phyloP scores from a whole-genome alignment of 495 filamentous ascomycete species.

The Aspergillus indologenus region DNA sequence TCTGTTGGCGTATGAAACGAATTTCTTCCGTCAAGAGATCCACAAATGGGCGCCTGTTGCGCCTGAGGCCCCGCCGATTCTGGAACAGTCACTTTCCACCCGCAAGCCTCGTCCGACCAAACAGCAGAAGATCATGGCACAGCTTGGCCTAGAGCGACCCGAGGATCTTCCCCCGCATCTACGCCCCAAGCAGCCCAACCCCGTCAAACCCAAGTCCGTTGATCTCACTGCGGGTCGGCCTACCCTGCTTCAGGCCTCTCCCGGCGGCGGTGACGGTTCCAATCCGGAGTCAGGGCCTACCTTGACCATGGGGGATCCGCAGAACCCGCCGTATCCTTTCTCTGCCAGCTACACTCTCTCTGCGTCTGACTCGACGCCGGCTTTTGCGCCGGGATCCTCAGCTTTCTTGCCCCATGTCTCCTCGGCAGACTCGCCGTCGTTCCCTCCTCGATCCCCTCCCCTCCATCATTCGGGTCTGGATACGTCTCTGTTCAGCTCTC shows the following conservation, averaged over 20 bases:
- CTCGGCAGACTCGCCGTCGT: conserved; percentile 34
- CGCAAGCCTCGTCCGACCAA: conserved; percentile 97
- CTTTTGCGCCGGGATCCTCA: conserved; percentile 39
- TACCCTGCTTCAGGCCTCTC: conserved; percentile 26
- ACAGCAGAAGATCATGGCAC: conserved; percentile 89
- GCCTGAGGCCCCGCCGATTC: conserved; percentile 71
- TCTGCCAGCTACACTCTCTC: conserved; percentile 42
- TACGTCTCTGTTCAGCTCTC: conserved; percentile 41
- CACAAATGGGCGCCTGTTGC: conserved; percentile 96
- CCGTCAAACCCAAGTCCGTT: conserved; percentile 47
- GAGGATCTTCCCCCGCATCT: conserved; percentile 83
- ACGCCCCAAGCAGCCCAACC: conserved; percentile 67
- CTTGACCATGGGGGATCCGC: conserved; percentile 34
- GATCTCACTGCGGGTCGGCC: conserved; percentile 29
- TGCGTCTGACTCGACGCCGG: conserved; percentile 37
- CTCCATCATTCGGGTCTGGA: conserved; percentile 34
- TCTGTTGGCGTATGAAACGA: conserved; percentile 85
- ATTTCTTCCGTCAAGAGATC: conserved; percentile 93
- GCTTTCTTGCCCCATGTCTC: conserved; percentile 42
- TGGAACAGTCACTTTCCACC: conserved; percentile 86
- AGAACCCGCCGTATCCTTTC: conserved; percentile 36
- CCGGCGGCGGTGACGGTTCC: conserved; percentile 15
- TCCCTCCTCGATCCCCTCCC: conserved; percentile 40
- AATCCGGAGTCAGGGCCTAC: conserved; percentile 26
- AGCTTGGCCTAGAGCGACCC: conserved; percentile 79